Base-by-base conservation (phyloP, 78 protist species). In the Dictyostelium firmibasis region DNA sequence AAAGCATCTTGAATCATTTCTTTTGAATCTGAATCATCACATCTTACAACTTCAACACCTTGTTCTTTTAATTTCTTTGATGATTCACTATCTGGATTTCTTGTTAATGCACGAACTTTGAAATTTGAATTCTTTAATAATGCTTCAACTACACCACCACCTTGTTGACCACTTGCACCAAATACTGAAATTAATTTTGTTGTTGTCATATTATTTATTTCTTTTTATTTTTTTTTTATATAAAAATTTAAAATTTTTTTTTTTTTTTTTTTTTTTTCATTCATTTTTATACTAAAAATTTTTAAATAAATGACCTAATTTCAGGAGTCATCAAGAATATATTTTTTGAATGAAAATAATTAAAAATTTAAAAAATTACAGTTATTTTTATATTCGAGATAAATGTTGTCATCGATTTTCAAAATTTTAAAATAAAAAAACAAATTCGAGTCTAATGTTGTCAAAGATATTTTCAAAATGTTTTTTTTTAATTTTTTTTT, bases 31-130 rank as follows among this genome's bases (percentile, higher is more conserved):
- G 53, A 14, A 3, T 27, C 35, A 44, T 84, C 91, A 41, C 25
- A 43, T 50, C 64, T 84, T 13, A 84, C 91, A n/a, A 84, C 29
- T 18, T 84, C 79, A 29, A 23, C 77, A 74, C 79, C 91, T 16
- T 29, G 38, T 5, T 60, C 50, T 33, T 84, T 69, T 31, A 84
- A 76, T 29, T 41, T 50, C 13, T 57, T 20, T 11, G 79, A 36
- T 20, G 2, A 2, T 29, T 41, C 76, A 25, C 36, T 27, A 1
- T 84, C 53, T 35, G 79, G 36, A 43, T 31, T 31, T 31, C 85
- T 23, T 27, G 85, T 50, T 29, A 81, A 29, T 50, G 74, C 85
- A 20, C 85, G 20, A 20, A 81, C 85, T 81, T 81, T 43, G 31
- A 29, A 81, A 5, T 78, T 78, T n/a, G 70, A 25, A 81, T 25